Evolutionary conservation across 2,329 filamentous ascomycete species (phyloP), one percentile per base, ranked within the genome.

Genomic region (Coleophoma crateriformis): DNA sequence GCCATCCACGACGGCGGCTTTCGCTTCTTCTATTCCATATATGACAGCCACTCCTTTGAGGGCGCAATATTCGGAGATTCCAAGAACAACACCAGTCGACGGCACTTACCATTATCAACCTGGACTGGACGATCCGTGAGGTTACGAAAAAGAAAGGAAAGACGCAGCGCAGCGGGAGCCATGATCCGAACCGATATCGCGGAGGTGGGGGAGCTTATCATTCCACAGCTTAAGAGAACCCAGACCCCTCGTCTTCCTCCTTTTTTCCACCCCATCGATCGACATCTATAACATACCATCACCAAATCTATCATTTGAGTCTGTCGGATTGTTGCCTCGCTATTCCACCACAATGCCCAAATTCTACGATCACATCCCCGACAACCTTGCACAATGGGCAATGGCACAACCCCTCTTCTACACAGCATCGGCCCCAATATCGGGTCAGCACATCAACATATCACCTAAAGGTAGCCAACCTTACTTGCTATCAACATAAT

Each of bases 371-470:
- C 74, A 73, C 35, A 73, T 88, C 53, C 64, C 74, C 3, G 64
- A 72, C 7, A 71, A 82, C 32, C 75, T 88, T 33, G 71, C 74
- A 50, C 67, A 73, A 38, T 90, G 86, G 84, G 78, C 83, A 46
- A 72, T 82, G 44, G 66, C 71, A 11, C 87, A 91, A 59, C 79
- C 83, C 49, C 70, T 91, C 59, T 90, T 90, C 75, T 90, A 86
- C 72, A 84, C 87, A 11, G 84, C 81, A 38, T 87, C 84, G 13
- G 85, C 87, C 0, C 85, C 87, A 0, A 75, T 82, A 22, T 74
- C 76, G n/a, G 83, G 79, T 17, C 67, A 71, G 2, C 87, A 91
- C 69, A 73, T 91, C 71, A 91, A 91, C 61, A 51, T 90, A 49
- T 90, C 86, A 0, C 87, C 87, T 85, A 88, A 45, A 90, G 91